Evolutionary conservation across 768 basidiomycete species (phyloP), one percentile per base, ranked within the genome.

Genomic region (Termitomyces sp.): DNA sequence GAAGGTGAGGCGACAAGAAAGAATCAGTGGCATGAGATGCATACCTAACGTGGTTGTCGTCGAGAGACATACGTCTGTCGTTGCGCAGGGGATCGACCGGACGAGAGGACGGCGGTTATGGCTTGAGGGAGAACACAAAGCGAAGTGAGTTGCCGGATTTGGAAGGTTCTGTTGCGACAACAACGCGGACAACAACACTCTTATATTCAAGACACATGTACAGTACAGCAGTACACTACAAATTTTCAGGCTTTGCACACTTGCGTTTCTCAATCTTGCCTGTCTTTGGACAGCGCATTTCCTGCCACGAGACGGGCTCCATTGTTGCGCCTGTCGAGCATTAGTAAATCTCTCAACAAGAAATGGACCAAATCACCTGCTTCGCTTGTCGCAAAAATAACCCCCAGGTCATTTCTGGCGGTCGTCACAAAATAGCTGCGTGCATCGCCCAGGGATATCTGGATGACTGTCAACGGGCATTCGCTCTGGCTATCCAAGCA

Each of bases 391-490:
- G 93, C 94, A 69, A 91, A 95, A 54, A 95, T 88, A 9, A 96
- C 94, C 0, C 95, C 94, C 4, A 96, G 81, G 63, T 95, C 89
- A 69, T 95, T 95, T 44, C 91, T 78, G 7, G 91, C 94, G 3
- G 94, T 96, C 0, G 93, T 92, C 31, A 96, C 81, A 75, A 93
- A 95, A 73, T 96, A 96, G 65, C 89, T 93, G 46, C 92, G 84
- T 27, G 93, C 87, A 72, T 96, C 94, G 11, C 94, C 95, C 27
- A 97, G 78, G 18, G 94, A 95, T 51, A 95, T 91, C 94, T 95
- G 45, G 24, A 39, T 13, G 18, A 13, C 6, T 24, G 50, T 62
- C 13, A 61, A 55, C 33, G 6, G 33, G 11, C 13, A 31, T 31
- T 58, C 33, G 60, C 34, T 22, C 55, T 5, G 30, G 0, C 20